Base-by-base conservation (phyloP, 371 early-diverging fungal genomes). In the Actinomortierella ambigua region DNA sequence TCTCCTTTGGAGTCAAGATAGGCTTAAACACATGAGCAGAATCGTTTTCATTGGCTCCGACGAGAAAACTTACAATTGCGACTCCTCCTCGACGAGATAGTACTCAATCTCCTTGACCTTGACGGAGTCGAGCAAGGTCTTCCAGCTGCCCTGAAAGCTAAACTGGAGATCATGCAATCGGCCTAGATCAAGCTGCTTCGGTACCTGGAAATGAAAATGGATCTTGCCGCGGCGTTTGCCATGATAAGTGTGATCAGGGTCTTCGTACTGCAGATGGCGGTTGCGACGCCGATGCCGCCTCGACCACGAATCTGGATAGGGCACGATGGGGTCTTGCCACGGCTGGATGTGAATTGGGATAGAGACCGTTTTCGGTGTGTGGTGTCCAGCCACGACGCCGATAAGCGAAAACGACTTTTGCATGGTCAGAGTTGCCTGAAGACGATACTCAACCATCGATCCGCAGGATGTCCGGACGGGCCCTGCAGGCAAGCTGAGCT, bases 121-220 rank as follows among this genome's bases (percentile, higher is more conserved):
- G 20, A 71, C 55, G 1, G 28, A 41, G 27, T 71, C 57, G n/a
- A 61, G 47, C 1, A 62, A 46, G 2, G 65, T 62, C 50, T 40
- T 61, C 73, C 73, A 71, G 6, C 51, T 55, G 13, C 59, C 73
- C 20, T 56, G 46, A 55, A 71, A 66, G 18, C 66, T 62, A 56
- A 71, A 66, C 29, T 71, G 73, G 18, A 66, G 39, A 3, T 66
- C 66, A 0, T 62, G 63, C 4, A 71, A 57, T 18, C 66, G 66
- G 1, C 43, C 50, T 1, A 26, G 46, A 23, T 71, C 73, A 13
- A 71, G 54, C 7, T 66, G 67, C 23, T 71, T 71, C 18, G 73
- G 66, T 17, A 71, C 73, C 48, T 71, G 57, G 46, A 71, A 60
- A 52, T 60, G 59, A 51, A 66, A 71, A 26, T 71, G 66, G n/a